These are phyloP conservation scores for Aspergillus flavus DNA, from an alignment of 2,329 filamentous ascomycete species.

Conservation along the genomic window DNA sequence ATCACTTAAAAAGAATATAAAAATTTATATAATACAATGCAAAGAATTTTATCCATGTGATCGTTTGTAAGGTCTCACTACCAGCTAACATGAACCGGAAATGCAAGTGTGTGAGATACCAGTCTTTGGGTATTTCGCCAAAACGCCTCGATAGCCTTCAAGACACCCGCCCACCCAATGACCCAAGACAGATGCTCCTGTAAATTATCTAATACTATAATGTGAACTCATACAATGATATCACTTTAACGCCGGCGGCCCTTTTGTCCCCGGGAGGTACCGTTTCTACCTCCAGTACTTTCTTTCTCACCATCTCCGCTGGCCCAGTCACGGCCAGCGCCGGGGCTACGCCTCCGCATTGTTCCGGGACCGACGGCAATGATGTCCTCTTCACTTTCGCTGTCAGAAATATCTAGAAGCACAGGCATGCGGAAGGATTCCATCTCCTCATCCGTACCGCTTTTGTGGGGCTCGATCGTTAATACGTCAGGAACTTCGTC, in stretches of 20 bases:
- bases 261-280: slow-evolving; percentile 27
- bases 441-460: slow-evolving; percentile 58
- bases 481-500: slow-evolving; percentile 93
- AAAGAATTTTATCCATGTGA: background rate
- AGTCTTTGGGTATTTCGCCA: background rate
- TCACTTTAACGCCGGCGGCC: slow-evolving; percentile 34
- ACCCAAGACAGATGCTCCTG: background rate
- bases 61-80: background rate
- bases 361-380: slow-evolving; percentile 72
- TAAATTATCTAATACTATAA: background rate
- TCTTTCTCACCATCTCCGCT: slow-evolving; percentile 35
- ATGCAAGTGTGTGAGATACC: background rate
- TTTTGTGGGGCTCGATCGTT: slow-evolving; percentile 69
- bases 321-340: slow-evolving; percentile 66
- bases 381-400: slow-evolving; percentile 91
- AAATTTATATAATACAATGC: background rate
- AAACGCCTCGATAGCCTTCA: slow-evolving; percentile 1
- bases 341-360: slow-evolving; percentile 82
- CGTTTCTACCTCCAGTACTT: slow-evolving; percentile 23
- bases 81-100: background rate
- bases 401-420: slow-evolving; percentile 87
- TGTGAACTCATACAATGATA: background rate
- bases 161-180: background rate
- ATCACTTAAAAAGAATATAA: background rate
- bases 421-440: slow-evolving; percentile 88